A percentile compares a stretch with the other conserved stretches of the same genome.
phyloP scores from a whole-genome alignment of 306 rosid genomes.

The Phaseolus lunatus region DNA sequence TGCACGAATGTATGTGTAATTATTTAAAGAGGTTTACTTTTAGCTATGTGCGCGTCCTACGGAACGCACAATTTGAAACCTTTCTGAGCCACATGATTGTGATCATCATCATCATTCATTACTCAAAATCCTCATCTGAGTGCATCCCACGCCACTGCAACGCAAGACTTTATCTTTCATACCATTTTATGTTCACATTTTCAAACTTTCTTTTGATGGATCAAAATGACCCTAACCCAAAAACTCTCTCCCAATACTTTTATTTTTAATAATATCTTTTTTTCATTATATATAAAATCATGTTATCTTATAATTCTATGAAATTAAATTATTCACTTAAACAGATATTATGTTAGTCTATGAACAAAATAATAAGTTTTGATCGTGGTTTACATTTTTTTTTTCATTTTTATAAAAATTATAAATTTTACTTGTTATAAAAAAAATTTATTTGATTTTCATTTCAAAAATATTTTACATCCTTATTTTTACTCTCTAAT shows the following conservation, averaged over 20 bases:
- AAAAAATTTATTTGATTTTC: too few species aligned
- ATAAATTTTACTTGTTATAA: too few species aligned
- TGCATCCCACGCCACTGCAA: slow-evolving; percentile 29
- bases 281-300: too few species aligned
- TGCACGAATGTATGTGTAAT: slow-evolving; percentile 19
- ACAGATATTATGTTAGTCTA: too few species aligned
- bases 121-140: not conserved
- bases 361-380: too few species aligned
- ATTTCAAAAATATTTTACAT: too few species aligned
- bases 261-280: too few species aligned
- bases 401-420: too few species aligned
- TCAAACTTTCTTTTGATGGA: slow-evolving; percentile 41
- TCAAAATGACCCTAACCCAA: slow-evolving; percentile 26
- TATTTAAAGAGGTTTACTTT: slow-evolving; percentile 4
- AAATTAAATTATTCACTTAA: too few species aligned
- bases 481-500: too few species aligned
- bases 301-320: too few species aligned
- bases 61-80: slow-evolving; percentile 33
- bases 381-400: too few species aligned
- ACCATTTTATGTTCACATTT: slow-evolving; percentile 2
- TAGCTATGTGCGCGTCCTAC: not conserved
- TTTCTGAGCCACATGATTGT: slow-evolving; percentile 10
- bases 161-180: slow-evolving; percentile 17
- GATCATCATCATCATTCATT: not conserved
- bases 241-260: not conserved